Base-by-base conservation (phyloP, 345 rosid genomes). In the Psidium friedrichsthalianum region DNA sequence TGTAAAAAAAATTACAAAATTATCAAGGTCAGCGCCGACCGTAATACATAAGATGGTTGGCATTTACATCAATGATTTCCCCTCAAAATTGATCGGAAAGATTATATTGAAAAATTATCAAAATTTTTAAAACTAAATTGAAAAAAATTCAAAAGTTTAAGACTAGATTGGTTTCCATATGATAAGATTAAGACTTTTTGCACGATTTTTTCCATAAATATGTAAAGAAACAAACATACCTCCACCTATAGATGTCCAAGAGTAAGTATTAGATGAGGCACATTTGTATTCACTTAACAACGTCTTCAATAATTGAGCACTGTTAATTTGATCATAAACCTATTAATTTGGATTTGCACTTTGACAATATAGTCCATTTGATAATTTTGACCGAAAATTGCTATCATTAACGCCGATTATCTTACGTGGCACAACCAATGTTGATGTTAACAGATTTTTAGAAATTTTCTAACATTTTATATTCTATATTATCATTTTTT, bases 61-160 rank as follows among this genome's bases (percentile, higher is more conserved):
- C 10, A 47, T 44, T 6, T 7, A 44, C 49, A 44, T 40, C 42
- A 40, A 40, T 40, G 42, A 40, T 57, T 57, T 57, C 11, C 3
- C 0, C 5, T 11, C 32, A 57, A 57, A 25, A 25, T 57, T 25
- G 15, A 3, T 7, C 8, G 5, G 3, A 57, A 25, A 25, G 1
- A 56, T 6, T 56, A 2, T 24, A 24, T 24, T 57, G 6, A 0
- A 11, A 57, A 57, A 57, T 57, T 5, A 1, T 57, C 29, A 25
- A 57, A 57, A 8, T 6, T 6, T 25, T 57, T 11, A 57, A 14
- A 6, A 3, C 0, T 25, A 57, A 57, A 0, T 1, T 57, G 0
- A 1, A 6, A 13, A 57, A 57, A 57, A 9, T 25, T 13, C 21
- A 14, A 57, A 57, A 44, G 9, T 25, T 25, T 57, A 25, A 5